Evolutionary conservation across 169 alveolate species (phyloP).

Genomic region (Plasmodium ovale): DNA sequence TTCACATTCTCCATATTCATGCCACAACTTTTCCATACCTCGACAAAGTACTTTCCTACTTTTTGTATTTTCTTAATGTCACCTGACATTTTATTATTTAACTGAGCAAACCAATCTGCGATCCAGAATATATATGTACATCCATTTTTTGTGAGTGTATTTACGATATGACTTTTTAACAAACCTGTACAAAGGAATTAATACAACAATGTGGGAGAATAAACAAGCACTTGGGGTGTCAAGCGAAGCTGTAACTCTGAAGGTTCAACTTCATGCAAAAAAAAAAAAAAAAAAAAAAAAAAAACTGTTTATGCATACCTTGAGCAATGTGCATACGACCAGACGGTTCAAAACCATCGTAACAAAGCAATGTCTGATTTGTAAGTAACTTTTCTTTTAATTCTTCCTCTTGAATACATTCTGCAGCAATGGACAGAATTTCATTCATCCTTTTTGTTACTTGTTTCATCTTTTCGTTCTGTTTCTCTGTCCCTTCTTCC

Average conservation of each 20-base stretch:
- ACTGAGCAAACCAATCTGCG: slow-evolving; percentile 99
- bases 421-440: slow-evolving; percentile 86
- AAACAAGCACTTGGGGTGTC: too few species aligned
- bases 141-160: slow-evolving; percentile 96
- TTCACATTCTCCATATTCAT: slow-evolving; percentile 97
- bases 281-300: too few species aligned
- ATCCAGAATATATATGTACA: slow-evolving; percentile 98
- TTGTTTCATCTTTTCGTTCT: slow-evolving; percentile 5
- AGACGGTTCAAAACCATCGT: slow-evolving; percentile 99
- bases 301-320: slow-evolving; percentile 89
- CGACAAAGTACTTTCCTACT: slow-evolving; percentile 98
- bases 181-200: slow-evolving; percentile 31
- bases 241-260: too few species aligned
- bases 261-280: too few species aligned
- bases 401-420: slow-evolving; percentile 86
- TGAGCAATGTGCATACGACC: slow-evolving; percentile 99
- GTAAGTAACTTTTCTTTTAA: slow-evolving; percentile 27
- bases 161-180: slow-evolving; percentile 91
- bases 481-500: slow-evolving; percentile 42
- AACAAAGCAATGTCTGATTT: slow-evolving; percentile 87
- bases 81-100: slow-evolving; percentile 99
- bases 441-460: slow-evolving; percentile 79
- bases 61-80: slow-evolving; percentile 94
- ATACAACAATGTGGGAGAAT: too few species aligned
- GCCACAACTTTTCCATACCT: slow-evolving; percentile 99